Evolutionary conservation across 805 yeast genomes (phyloP).

Genomic region (Torulaspora microellipsoides): DNA sequence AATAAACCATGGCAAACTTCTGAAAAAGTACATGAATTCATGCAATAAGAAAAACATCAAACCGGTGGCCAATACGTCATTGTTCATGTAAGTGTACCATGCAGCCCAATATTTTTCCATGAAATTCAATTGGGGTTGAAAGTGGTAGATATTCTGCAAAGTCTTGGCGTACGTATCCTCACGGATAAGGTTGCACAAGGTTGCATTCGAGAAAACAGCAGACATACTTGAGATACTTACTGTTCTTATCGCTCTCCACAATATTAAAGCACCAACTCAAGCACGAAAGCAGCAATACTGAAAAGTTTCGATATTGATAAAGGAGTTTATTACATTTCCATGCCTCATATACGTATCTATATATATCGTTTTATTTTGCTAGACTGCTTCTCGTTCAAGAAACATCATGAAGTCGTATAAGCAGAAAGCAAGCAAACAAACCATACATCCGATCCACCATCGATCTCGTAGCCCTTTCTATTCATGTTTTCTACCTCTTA

Average conservation of each 20-base stretch:
- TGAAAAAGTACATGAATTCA: slow-evolving; percentile 85
- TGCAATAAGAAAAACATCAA: slow-evolving; percentile 75
- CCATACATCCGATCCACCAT: neutral
- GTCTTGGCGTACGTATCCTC: slow-evolving; percentile 34
- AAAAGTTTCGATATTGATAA: no score
- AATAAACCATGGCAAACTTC: slow-evolving; percentile 89
- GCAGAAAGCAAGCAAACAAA: neutral
- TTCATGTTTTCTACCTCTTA: neutral
- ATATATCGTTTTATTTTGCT: no score
- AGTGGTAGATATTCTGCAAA: slow-evolving; percentile 34
- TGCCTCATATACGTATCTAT: no score
- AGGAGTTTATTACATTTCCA: no score
- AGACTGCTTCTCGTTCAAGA: neutral
- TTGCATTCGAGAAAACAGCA: slow-evolving; percentile 33
- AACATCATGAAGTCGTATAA: no score
- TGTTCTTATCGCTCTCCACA: no score
- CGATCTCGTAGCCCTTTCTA: no score
- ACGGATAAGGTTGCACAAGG: slow-evolving; percentile 27
- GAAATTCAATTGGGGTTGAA: slow-evolving; percentile 43
- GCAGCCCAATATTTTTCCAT: slow-evolving; percentile 82
- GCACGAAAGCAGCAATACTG: no score
- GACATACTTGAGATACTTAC: slow-evolving; percentile 19
- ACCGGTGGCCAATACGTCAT: slow-evolving; percentile 92
- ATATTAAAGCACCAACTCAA: no score
- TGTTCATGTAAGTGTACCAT: slow-evolving; percentile 78